These are phyloP conservation scores for Mycosphaerella sp. DNA, from an alignment of 2,329 filamentous ascomycete species.

Conservation along the genomic window DNA sequence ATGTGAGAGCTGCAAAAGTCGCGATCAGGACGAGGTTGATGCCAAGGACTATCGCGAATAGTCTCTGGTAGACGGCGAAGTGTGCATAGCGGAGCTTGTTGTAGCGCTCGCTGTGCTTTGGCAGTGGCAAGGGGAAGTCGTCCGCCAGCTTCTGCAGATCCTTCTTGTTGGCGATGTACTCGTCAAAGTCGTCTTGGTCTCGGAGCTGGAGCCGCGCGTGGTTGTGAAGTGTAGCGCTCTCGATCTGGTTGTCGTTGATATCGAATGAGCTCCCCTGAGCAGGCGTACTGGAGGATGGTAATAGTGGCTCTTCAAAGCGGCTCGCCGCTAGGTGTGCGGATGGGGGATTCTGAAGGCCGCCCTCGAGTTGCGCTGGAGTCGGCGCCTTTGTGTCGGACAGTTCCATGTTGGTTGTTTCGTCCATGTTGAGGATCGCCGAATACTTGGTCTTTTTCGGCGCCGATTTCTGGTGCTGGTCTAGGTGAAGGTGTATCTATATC, in stretches of 20 bases:
- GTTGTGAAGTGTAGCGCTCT: not conserved
- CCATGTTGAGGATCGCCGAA: too few relatives aligned
- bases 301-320: not conserved
- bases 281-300: not conserved
- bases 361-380: constrained; percentile 8
- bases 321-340: not conserved
- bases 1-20: not conserved
- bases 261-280: not conserved
- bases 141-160: constrained; percentile 21
- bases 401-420: too few relatives aligned
- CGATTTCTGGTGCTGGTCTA: not conserved
- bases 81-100: constrained; percentile 29
- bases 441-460: too few relatives aligned
- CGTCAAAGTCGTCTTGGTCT: constrained; percentile 6
- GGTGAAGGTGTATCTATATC: too few relatives aligned
- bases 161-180: constrained; percentile 23
- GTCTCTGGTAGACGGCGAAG: constrained; percentile 30
- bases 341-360: constrained; percentile 1
- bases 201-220: too few relatives aligned
- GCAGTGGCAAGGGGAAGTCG: constrained; percentile 22
- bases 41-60: constrained; percentile 28
- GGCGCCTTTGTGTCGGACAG: not conserved
- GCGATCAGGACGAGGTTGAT: constrained; percentile 27
- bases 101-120: constrained; percentile 17
- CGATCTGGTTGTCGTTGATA: not conserved